These are phyloP conservation scores for Botrytis hyacinthi DNA, from an alignment of 2,329 filamentous ascomycete genomes.

Conservation along the genomic window DNA sequence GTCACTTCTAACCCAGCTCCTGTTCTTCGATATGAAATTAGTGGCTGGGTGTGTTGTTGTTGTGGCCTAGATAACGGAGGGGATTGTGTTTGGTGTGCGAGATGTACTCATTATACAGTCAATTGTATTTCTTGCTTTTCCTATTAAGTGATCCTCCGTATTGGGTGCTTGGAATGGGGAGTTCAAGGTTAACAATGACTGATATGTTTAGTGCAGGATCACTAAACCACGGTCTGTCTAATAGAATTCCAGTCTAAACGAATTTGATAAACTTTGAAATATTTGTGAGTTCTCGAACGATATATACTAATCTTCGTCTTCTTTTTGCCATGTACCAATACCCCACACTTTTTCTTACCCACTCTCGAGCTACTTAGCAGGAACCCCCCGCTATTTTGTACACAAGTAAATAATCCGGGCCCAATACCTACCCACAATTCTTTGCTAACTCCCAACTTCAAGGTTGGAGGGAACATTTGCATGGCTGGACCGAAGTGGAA, in stretches of 20 bases:
- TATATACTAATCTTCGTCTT: background rate
- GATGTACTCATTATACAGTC: constrained; percentile 3
- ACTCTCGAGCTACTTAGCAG: background rate
- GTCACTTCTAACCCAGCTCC: background rate
- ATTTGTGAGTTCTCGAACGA: background rate
- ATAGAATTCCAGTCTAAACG: background rate
- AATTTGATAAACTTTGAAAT: background rate
- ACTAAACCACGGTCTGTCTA: background rate
- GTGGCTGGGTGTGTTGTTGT: constrained; percentile 11
- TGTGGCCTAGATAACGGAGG: background rate
- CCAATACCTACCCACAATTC: background rate
- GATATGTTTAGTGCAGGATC: background rate
- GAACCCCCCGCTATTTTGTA: background rate
- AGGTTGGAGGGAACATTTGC: background rate
- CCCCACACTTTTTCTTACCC: background rate
- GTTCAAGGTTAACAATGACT: background rate
- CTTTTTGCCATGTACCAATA: background rate
- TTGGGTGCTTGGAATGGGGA: background rate
- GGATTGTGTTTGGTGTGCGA: background rate
- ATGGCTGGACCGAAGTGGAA: background rate
- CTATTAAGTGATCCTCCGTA: background rate
- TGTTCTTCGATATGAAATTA: background rate
- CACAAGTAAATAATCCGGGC: background rate
- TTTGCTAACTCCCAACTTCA: background rate
- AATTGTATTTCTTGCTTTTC: background rate